Evolutionary conservation across 495 filamentous ascomycete genomes (phyloP), one percentile per base, ranked within the genome.

Genomic region (Penicillium argentinense): DNA sequence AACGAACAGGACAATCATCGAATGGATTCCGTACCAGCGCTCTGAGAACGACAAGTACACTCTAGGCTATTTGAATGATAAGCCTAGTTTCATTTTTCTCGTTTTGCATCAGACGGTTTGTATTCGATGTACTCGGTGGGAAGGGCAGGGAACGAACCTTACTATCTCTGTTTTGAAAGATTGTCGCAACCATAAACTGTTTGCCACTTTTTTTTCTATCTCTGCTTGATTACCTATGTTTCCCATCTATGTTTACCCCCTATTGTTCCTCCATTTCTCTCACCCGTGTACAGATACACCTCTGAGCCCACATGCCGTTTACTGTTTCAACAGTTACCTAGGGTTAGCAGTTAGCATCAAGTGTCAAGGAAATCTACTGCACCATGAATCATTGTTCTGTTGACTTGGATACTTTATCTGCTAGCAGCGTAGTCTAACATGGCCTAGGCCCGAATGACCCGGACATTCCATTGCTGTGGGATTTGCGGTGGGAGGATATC

Each of bases 21-120:
- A 69, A 65, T 51, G 61, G 61, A 5, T 63, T 66, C 34, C 69
- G 61, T 14, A 74, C 64, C 13, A 75, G 72, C 47, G 70, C 72
- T 16, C 44, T 75, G 49, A 62, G 72, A 46, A 67, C 70, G 21
- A 75, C 72, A 34, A 69, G 65, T 11, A n/a, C n/a, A n/a, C n/a
- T n/a, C n/a, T n/a, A n/a, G n/a, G 53, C 63, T 28, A 63, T 62
- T 37, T 67, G 33, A 36, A 14, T 40, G 24, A 4, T 30, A 1
- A n/a, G 7, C 19, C n/a, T 9, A 16, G n/a, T 46, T 46, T 51
- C 37, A 41, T 17, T 33, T 33, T 7, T 18, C 17, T 7, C 21
- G 21, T 36, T 36, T 34, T 9, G n/a, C n/a, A n/a, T n/a, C n/a
- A n/a, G n/a, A n/a, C n/a, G n/a, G n/a, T n/a, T n/a, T n/a, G n/a